These are phyloP conservation scores for Maudiozyma turicensis DNA, from an alignment of 805 yeast species.

Conservation along the genomic window DNA sequence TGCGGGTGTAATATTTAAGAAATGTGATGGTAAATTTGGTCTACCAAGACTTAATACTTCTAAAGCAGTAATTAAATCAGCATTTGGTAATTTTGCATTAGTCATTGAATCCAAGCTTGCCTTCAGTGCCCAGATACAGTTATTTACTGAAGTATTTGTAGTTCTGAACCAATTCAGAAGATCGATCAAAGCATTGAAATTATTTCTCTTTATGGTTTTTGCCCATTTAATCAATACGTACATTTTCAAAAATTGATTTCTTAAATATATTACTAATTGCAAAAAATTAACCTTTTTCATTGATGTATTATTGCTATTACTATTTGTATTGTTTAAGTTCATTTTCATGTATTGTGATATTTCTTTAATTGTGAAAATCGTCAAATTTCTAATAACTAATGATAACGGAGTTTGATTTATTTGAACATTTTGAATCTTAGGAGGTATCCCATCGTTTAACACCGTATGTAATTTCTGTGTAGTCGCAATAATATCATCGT, in stretches of 20 bases:
- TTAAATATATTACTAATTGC: constrained; percentile 54
- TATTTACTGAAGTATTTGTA: constrained; percentile 61
- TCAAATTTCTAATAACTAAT: constrained; percentile 24
- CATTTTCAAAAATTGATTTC: constrained; percentile 77
- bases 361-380: constrained; percentile 27
- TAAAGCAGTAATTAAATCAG: constrained; percentile 79
- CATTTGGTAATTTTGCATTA: constrained; percentile 86
- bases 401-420: constrained; percentile 28
- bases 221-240: constrained; percentile 87
- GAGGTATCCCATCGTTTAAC: constrained; percentile 7
- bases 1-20: constrained; percentile 34
- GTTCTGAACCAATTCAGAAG: constrained; percentile 78
- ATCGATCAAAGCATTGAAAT: constrained; percentile 70
- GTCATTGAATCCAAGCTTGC: constrained; percentile 51
- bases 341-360: constrained; percentile 28
- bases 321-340: constrained; percentile 13
- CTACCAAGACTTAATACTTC: constrained; percentile 73
- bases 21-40: constrained; percentile 63
- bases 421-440: constrained; percentile 28
- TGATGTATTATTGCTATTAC: constrained; percentile 4
- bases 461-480: not conserved
- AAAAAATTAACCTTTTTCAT: constrained; percentile 55
- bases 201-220: constrained; percentile 51
- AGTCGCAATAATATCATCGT: not conserved
- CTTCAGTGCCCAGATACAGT: constrained; percentile 55